A percentile compares a stretch with the other conserved stretches of the same genome.
Evolutionary conservation across 1,284 basidiomycete species (phyloP).

Genomic region (Stereum hirsutum): DNA sequence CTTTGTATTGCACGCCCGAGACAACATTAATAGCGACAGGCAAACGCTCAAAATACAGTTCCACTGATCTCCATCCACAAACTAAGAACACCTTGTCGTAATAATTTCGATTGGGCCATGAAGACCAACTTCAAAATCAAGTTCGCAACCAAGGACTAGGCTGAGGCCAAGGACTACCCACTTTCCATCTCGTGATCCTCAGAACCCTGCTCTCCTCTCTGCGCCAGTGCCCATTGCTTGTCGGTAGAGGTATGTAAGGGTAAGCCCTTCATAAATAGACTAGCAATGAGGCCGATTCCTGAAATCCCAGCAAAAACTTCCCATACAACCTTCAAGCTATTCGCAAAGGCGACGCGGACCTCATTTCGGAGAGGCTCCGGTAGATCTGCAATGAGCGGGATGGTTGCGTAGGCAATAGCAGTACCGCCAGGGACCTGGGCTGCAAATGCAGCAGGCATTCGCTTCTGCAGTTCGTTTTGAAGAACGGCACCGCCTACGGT

Average conservation of each 20-base stretch:
- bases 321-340: conserved; percentile 11
- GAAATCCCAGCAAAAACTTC: conserved; percentile 3
- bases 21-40: too few species aligned
- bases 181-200: too few species aligned
- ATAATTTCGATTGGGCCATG: too few species aligned
- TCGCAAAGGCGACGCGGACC: conserved; percentile 13
- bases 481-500: conserved; percentile 18
- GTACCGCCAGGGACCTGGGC: conserved; percentile 11
- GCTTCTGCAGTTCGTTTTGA: conserved; percentile 15
- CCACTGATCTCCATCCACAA: too few species aligned
- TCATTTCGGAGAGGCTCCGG: conserved; percentile 13
- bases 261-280: conserved; percentile 6
- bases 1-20: too few species aligned
- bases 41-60: too few species aligned
- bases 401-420: conserved; percentile 16
- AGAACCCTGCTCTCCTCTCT: too few species aligned
- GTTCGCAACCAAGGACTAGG: too few species aligned
- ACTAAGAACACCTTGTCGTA: too few species aligned
- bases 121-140: too few species aligned
- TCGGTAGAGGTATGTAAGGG: conserved; percentile 13
- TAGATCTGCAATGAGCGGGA: conserved; percentile 14
- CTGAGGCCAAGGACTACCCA: too few species aligned
- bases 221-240: conserved; percentile 1
- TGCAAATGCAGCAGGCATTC: conserved; percentile 12
- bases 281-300: conserved; percentile 4